phyloP scores from a whole-genome alignment of 805 yeast species.

The Sugiyamaella lignohabitans region DNA sequence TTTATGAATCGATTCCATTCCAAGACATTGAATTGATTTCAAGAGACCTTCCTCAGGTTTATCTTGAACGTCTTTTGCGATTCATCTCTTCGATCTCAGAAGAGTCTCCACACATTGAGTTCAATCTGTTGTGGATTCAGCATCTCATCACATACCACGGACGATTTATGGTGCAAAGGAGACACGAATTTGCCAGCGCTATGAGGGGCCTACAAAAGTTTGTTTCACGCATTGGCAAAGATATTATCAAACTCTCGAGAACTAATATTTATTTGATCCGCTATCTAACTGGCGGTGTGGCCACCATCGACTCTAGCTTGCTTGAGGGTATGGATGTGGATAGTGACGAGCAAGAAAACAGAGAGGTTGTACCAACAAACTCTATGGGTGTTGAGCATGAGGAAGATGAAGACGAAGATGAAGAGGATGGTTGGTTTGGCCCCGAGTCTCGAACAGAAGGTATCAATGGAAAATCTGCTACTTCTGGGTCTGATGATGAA shows the following conservation, averaged over 20 bases:
- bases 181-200: slow-evolving; percentile 55
- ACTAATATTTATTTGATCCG: slow-evolving; percentile 23
- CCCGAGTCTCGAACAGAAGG: slow-evolving; percentile 22
- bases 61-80: slow-evolving; percentile 57
- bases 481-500: slow-evolving; percentile 70
- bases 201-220: slow-evolving; percentile 70
- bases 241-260: slow-evolving; percentile 36
- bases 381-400: too few species aligned
- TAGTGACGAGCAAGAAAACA: slow-evolving; percentile 27
- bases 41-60: slow-evolving; percentile 67
- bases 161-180: slow-evolving; percentile 54
- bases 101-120: slow-evolving; percentile 80
- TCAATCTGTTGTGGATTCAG: slow-evolving; percentile 74
- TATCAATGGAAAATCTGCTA: slow-evolving; percentile 1
- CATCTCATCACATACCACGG: slow-evolving; percentile 69
- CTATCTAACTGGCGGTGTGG: slow-evolving; percentile 15
- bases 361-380: slow-evolving; percentile 33
- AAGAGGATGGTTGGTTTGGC: slow-evolving; percentile 34
- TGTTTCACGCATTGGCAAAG: slow-evolving; percentile 66
- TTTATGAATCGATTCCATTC: slow-evolving; percentile 68
- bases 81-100: slow-evolving; percentile 63
- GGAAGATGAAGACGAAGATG: slow-evolving; percentile 31
- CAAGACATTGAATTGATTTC: slow-evolving; percentile 62
- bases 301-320: slow-evolving; percentile 25
- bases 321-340: slow-evolving; percentile 32